Percentiles rank a stretch among this genome's conserved stretches.
Conservation (phyloP, 1,284 basidiomycete genomes). For the Pascua guehoae region DNA sequence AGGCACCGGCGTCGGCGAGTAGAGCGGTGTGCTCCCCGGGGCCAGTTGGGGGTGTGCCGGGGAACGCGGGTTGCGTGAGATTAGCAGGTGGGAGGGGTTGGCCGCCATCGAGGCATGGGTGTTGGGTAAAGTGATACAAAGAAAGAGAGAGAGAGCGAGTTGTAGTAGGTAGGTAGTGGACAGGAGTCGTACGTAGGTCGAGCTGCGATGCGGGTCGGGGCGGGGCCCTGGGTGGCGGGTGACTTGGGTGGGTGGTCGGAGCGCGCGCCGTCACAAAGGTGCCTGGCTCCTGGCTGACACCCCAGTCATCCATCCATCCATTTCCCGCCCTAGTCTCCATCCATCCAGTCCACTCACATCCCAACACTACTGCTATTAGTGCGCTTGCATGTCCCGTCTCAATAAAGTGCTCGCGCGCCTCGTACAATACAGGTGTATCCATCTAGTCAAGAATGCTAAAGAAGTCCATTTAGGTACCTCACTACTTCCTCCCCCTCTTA, state of each 20-base stretch:
- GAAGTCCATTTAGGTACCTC: neutral
- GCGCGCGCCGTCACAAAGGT: too few relatives aligned
- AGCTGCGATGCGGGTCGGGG: neutral
- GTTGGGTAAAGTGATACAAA: neutral
- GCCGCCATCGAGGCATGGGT: slow-evolving; percentile 11
- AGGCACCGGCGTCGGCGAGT: slow-evolving; percentile 13
- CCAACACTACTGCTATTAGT: too few relatives aligned
- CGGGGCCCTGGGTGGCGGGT: neutral
- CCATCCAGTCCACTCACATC: too few relatives aligned
- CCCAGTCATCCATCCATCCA: too few relatives aligned
- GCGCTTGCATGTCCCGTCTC: too few relatives aligned
- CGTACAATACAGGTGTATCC: neutral
- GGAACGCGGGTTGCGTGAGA: slow-evolving; percentile 42
- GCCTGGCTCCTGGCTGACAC: too few relatives aligned
- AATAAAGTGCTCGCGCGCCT: neutral
- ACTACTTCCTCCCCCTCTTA: slow-evolving; percentile 16
- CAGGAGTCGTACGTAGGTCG: too few relatives aligned
- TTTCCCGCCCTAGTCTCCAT: too few relatives aligned
- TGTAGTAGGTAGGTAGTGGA: too few relatives aligned
- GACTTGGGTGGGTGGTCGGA: too few relatives aligned
- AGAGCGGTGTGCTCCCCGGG: slow-evolving; percentile 29
- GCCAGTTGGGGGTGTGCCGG: slow-evolving; percentile 43
- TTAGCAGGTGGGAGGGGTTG: slow-evolving; percentile 45
- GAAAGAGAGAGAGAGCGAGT: neutral
- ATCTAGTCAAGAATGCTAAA: neutral